These are phyloP conservation scores for Blastobotrys attinorum DNA, from an alignment of 805 yeast genomes.

Conservation along the genomic window DNA sequence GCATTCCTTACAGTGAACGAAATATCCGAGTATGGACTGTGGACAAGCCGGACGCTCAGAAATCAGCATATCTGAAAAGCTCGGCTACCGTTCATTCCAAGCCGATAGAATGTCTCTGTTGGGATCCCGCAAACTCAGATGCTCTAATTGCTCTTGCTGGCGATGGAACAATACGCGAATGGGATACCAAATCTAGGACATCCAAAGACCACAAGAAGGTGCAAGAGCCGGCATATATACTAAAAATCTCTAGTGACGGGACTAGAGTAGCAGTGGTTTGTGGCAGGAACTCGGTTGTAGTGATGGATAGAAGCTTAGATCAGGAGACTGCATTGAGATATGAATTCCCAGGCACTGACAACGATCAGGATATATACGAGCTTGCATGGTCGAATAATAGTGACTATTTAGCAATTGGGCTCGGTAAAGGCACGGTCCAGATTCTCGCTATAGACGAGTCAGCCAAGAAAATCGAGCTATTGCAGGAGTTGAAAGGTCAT, in stretches of 20 bases:
- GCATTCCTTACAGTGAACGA: conserved; percentile 22
- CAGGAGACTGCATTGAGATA: too few relatives aligned
- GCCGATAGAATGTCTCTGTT: conserved; percentile 36
- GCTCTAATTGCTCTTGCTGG: conserved; percentile 42
- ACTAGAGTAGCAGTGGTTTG: conserved; percentile 32
- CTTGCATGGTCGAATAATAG: conserved; percentile 32
- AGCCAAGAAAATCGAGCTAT: conserved; percentile 1
- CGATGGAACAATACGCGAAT: conserved; percentile 39
- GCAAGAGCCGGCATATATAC: conserved; percentile 18
- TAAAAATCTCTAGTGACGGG: background rate
- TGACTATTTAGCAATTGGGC: conserved; percentile 37
- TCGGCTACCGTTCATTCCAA: conserved; percentile 34
- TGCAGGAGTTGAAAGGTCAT: conserved; percentile 35
- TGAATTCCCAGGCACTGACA: too few relatives aligned
- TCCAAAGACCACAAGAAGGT: too few relatives aligned
- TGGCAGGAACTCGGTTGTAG: conserved; percentile 41
- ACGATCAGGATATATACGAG: conserved; percentile 26
- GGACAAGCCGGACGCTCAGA: conserved; percentile 29
- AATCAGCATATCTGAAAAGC: conserved; percentile 31
- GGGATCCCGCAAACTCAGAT: conserved; percentile 43
- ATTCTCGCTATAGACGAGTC: conserved; percentile 10
- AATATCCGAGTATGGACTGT: conserved; percentile 29
- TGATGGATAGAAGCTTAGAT: too few relatives aligned
- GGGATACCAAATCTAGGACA: too few relatives aligned
- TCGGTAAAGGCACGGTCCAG: conserved; percentile 39